Evolutionary conservation across 805 yeast genomes (phyloP).

Genomic region (Candida sphagnicola): DNA sequence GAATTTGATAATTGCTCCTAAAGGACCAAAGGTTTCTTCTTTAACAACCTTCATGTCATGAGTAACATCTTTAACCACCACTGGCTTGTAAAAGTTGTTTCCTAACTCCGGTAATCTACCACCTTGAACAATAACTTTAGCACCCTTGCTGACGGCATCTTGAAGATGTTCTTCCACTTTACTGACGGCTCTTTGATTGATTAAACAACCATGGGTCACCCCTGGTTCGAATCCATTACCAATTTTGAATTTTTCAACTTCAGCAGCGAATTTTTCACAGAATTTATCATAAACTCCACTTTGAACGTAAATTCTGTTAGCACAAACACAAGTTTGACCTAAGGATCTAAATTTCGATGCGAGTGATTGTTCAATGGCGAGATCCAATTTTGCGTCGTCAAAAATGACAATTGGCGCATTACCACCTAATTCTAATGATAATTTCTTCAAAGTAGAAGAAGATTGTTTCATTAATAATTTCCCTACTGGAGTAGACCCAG

Average conservation of each 20-base stretch:
- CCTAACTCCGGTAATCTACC: conserved; percentile 50
- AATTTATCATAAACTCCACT: conserved; percentile 61
- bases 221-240: conserved; percentile 54
- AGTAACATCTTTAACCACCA: conserved; percentile 50
- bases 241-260: conserved; percentile 44
- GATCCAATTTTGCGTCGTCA: conserved; percentile 65
- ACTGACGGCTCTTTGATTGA: conserved; percentile 45
- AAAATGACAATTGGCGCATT: conserved; percentile 77
- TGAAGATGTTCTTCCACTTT: conserved; percentile 52
- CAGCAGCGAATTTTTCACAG: conserved; percentile 43
- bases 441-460: conserved; percentile 59
- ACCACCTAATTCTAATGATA: conserved; percentile 75
- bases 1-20: conserved; percentile 55
- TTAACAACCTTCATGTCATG: conserved; percentile 45
- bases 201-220: conserved; percentile 56
- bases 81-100: conserved; percentile 50
- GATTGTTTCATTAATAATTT: conserved; percentile 61
- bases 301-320: conserved; percentile 69
- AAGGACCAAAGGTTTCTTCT: conserved; percentile 67
- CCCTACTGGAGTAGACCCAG: conserved; percentile 77
- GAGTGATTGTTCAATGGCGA: conserved; percentile 63
- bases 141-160: conserved; percentile 56
- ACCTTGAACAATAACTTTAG: conserved; percentile 47
- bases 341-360: conserved; percentile 69
- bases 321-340: conserved; percentile 83